A percentile compares a stretch with the other conserved stretches of the same genome.
These are phyloP conservation scores for Podospora conica DNA, from an alignment of 495 filamentous ascomycete genomes.

Conservation along the genomic window DNA sequence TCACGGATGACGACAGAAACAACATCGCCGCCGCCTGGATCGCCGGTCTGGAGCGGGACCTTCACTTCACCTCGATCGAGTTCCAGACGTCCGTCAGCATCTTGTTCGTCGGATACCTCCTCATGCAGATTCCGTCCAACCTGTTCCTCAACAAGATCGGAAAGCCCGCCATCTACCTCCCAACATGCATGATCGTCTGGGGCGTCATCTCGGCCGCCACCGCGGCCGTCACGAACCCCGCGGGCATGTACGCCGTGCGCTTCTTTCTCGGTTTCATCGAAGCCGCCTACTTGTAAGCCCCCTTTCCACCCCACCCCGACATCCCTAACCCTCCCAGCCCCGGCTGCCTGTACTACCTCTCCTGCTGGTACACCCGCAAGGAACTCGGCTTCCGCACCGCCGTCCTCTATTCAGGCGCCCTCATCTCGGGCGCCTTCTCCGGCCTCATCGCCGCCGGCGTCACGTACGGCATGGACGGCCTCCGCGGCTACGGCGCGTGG, in stretches of 20 bases:
- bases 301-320: not conserved
- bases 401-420: constrained; percentile 55
- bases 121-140: constrained; percentile 58
- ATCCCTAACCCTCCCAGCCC: constrained; percentile 18
- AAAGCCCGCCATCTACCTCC: constrained; percentile 59
- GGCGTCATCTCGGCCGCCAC: constrained; percentile 63
- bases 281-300: constrained; percentile 43
- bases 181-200: constrained; percentile 61
- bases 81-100: constrained; percentile 62
- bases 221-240: constrained; percentile 54
- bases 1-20: constrained; percentile 26
- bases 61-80: constrained; percentile 37
- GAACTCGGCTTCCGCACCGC: constrained; percentile 54
- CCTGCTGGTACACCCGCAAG: constrained; percentile 55
- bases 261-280: constrained; percentile 67
- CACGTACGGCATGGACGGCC: constrained; percentile 43
- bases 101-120: constrained; percentile 62
- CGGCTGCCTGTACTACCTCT: constrained; percentile 49
- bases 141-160: constrained; percentile 52
- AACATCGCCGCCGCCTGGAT: constrained; percentile 49
- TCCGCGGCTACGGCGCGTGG: constrained; percentile 42
- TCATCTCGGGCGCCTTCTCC: constrained; percentile 59
- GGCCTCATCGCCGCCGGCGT: constrained; percentile 57
- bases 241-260: constrained; percentile 57
- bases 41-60: constrained; percentile 43